Percentiles rank a stretch among this genome's conserved stretches.
Evolutionary conservation across 2,329 filamentous ascomycete species (phyloP).

Genomic region (Epichloe coenophiala): DNA sequence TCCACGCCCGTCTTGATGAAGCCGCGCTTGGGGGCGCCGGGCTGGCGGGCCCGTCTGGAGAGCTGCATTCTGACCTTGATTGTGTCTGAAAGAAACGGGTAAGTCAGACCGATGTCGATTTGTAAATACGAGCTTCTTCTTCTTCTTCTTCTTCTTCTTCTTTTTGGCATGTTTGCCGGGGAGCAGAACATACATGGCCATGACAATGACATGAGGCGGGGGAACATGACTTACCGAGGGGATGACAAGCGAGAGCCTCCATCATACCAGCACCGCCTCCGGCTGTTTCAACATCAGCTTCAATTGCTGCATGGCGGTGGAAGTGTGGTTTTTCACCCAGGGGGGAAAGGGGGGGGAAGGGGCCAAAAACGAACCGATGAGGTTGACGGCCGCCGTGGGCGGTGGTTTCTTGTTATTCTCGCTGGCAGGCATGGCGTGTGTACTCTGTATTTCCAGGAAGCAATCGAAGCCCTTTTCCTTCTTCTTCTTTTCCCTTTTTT

Average conservation of each 20-base stretch:
- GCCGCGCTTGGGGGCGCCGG: conserved; percentile 74
- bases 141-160: background rate
- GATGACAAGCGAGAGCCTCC: conserved; percentile 94
- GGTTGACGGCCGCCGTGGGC: conserved; percentile 74
- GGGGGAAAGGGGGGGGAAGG: background rate
- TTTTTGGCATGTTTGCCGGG: background rate
- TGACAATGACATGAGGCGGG: background rate
- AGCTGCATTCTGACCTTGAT: conserved; percentile 99
- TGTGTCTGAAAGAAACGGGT: conserved; percentile 45
- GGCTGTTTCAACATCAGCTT: conserved; percentile 37
- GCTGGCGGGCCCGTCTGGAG: conserved; percentile 68
- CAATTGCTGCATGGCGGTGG: background rate
- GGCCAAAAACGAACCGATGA: conserved; percentile 54
- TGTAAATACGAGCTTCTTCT: background rate
- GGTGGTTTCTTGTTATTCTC: conserved; percentile 56
- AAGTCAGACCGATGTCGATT: background rate
- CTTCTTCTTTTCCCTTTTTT: too few relatives aligned
- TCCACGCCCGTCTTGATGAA: conserved; percentile 77
- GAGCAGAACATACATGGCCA: background rate
- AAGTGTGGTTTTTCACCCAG: background rate
- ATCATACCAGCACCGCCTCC: conserved; percentile 98
- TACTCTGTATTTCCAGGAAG: too few relatives aligned
- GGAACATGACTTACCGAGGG: conserved; percentile 49
- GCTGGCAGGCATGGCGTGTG: conserved; percentile 19
- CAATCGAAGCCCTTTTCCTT: too few relatives aligned